Base-by-base conservation (phyloP, 768 basidiomycete species). In the Mycena vulgaris region DNA sequence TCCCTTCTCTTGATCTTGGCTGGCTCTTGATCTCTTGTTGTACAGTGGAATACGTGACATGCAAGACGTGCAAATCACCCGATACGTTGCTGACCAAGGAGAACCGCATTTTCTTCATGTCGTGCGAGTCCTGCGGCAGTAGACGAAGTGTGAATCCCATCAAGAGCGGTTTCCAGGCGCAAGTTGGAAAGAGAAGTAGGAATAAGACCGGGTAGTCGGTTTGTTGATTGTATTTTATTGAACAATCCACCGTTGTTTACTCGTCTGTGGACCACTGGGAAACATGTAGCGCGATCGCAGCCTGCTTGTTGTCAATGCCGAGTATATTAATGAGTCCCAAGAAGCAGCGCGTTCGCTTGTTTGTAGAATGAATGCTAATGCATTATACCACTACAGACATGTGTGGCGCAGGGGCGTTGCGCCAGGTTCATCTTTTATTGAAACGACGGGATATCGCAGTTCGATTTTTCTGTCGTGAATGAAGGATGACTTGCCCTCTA, bases 21-120 rank as follows among this genome's bases (percentile, higher is more conserved):
- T 28, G 16, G 45, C 51, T 55, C 28, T 35, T 51, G 23, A 52
- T 65, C 42, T 21, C 31, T 13, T 59, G 47, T 48, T 27, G 23
- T 27, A 58, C 74, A 97, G 97, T 97, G 70, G 97, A 98, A 84
- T 99, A 98, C 82, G 97, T 98, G 69, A 97, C 97, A 42, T 99
- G 98, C 90, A 97, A 98, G 83, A 99, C 97, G 45, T 99, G 98
- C 89, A 99, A 98, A 84, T 98, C 97, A 1, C 95, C 95, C 51
- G 98, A 99, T 80, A 99, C 98, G 3, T 89, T 98, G 23, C 89
- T 99, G 40, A 92, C 93, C 31, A 99, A 99, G 83, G 97, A 99
- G 84, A 98, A 98, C 82, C 95, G 98, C 83, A 95, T 99, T 79
- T 98, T 97, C 88, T 99, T 99, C 89, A 94, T 95, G 90, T 88